Conservation (phyloP, 805 yeast genomes). For the Lipomyces mesembrius region DNA sequence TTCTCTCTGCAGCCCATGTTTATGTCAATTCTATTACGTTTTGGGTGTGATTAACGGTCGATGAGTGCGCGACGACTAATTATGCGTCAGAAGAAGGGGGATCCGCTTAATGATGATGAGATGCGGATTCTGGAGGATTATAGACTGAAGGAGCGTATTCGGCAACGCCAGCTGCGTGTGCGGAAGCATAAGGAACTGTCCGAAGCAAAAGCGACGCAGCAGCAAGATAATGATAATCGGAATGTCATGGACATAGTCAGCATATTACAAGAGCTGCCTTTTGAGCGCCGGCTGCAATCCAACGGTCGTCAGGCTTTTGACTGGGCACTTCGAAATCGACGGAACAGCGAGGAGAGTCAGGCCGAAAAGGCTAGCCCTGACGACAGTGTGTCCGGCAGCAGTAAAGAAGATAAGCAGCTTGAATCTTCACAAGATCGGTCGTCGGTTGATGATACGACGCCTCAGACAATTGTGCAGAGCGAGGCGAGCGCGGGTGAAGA, state of each 20-base stretch:
- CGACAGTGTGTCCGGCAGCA: neutral
- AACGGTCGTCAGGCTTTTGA: neutral
- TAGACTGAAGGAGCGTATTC: conserved; percentile 17
- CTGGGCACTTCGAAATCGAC: neutral
- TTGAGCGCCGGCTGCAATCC: neutral
- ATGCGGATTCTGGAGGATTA: conserved; percentile 16
- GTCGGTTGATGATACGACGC: neutral
- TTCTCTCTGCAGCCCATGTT: neutral
- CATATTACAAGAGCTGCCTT: neutral
- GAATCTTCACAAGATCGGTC: neutral
- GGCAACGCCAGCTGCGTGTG: conserved; percentile 23
- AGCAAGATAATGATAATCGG: neutral
- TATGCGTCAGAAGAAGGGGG: conserved; percentile 17
- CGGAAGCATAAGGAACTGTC: conserved; percentile 3
- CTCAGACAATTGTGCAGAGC: neutral
- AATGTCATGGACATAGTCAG: conserved; percentile 13
- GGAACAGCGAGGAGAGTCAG: neutral
- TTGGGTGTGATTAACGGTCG: neutral
- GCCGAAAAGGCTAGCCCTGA: neutral
- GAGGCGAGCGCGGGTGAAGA: neutral
- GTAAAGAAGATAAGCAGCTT: neutral
- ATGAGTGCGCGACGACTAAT: conserved; percentile 20
- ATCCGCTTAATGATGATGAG: conserved; percentile 16
- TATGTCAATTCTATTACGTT: neutral
- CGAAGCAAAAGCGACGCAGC: neutral